phyloP scores from a whole-genome alignment of 176 grass and related monocot genomes.

The Oryza longistaminata region DNA sequence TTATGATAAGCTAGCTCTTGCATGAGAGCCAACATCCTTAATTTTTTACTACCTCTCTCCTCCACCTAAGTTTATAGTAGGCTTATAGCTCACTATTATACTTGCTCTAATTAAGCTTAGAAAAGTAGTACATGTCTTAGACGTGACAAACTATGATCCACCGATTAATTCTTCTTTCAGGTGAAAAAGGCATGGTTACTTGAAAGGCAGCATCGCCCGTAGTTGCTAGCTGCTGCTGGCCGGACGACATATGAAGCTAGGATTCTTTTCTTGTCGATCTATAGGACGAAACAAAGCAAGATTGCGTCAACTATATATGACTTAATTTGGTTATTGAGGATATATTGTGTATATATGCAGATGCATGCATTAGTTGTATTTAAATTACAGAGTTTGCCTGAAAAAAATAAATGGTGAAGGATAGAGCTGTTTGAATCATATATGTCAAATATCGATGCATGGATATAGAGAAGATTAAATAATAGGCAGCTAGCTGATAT shows the following conservation, averaged over 20 bases:
- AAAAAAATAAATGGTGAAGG: neutral
- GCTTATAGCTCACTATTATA: too few relatives aligned
- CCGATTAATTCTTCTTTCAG: neutral
- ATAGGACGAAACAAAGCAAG: neutral
- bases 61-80: too few relatives aligned
- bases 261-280: neutral
- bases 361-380: neutral
- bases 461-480: neutral
- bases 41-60: too few relatives aligned
- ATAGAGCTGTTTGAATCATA: neutral
- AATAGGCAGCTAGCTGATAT: too few relatives aligned
- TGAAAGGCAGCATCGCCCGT: conserved; percentile 29
- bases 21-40: too few relatives aligned
- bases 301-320: neutral
- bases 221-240: neutral
- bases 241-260: neutral
- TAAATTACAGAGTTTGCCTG: neutral
- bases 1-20: too few relatives aligned
- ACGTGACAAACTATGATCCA: conserved; percentile 19
- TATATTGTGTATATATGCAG: neutral
- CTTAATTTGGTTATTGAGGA: neutral
- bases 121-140: neutral
- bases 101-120: neutral
- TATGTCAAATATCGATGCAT: neutral
- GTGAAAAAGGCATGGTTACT: neutral